phyloP scores from a whole-genome alignment of 192 early-diverging fungal species.

The Phycomyces nitens region DNA sequence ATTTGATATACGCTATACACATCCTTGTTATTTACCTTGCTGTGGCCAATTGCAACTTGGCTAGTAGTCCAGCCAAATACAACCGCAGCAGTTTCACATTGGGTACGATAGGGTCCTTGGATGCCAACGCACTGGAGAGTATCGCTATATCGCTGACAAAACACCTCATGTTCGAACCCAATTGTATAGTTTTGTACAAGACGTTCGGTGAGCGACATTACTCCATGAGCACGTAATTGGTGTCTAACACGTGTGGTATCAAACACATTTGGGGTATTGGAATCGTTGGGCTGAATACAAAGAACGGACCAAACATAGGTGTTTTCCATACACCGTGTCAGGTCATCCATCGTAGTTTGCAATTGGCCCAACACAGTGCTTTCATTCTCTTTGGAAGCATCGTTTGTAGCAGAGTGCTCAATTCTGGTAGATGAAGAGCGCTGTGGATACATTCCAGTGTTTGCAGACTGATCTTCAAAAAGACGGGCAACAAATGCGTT shows the following conservation, averaged over 20 bases:
- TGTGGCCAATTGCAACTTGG: constrained; percentile 57
- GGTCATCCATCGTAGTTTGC: constrained; percentile 64
- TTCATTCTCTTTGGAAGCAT: constrained; percentile 5
- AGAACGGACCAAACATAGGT: constrained; percentile 75
- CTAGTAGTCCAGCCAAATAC: constrained; percentile 56
- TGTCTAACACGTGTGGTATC: constrained; percentile 65
- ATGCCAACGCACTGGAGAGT: constrained; percentile 43
- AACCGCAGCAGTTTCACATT: constrained; percentile 42
- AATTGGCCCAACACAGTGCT: constrained; percentile 54
- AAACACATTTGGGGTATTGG: constrained; percentile 51
- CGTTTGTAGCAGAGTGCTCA: constrained; percentile 36
- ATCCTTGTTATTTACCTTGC: constrained; percentile 32
- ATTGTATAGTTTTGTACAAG: constrained; percentile 75
- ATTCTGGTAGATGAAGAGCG: constrained; percentile 59
- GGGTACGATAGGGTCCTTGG: constrained; percentile 33
- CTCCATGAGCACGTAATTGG: constrained; percentile 66
- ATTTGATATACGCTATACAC: neutral
- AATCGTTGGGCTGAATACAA: constrained; percentile 69
- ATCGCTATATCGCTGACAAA: constrained; percentile 69
- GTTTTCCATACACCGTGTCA: constrained; percentile 66
- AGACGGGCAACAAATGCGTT: constrained; percentile 72
- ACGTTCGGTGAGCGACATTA: neutral
- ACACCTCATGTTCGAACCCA: constrained; percentile 70
- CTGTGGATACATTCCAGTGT: constrained; percentile 76
- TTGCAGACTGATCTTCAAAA: constrained; percentile 67